phyloP scores from a whole-genome alignment of 305 asterid genomes.

The Fraxinus sp. region DNA sequence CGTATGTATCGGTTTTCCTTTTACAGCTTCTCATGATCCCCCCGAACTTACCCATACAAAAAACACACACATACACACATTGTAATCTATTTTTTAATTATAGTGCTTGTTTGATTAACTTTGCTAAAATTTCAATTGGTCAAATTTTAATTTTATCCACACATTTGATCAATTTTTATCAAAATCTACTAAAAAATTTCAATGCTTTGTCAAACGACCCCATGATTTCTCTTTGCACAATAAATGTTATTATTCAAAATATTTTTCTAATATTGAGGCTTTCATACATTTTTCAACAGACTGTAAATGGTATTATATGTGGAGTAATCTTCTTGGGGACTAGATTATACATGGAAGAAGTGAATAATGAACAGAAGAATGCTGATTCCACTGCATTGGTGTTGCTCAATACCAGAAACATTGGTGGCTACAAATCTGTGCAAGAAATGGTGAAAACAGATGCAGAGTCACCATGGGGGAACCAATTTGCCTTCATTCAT shows the following conservation, averaged over 20 bases:
- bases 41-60: neutral
- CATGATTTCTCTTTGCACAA: neutral
- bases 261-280: neutral
- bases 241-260: neutral
- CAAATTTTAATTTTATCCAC: no score
- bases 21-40: neutral
- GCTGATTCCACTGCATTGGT: slow-evolving; percentile 62
- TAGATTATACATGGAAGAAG: slow-evolving; percentile 60
- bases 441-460: slow-evolving; percentile 63
- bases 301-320: slow-evolving; percentile 69
- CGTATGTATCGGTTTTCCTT: neutral
- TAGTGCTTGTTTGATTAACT: neutral
- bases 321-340: slow-evolving; percentile 69
- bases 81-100: neutral
- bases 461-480: slow-evolving; percentile 71
- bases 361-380: slow-evolving; percentile 26
- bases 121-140: neutral
- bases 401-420: slow-evolving; percentile 66
- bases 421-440: slow-evolving; percentile 60
- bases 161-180: no score
- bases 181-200: neutral
- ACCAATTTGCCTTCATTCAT: slow-evolving; percentile 76
- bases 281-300: slow-evolving; percentile 32
- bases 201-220: no score
- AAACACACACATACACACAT: neutral